A percentile compares a stretch with the other conserved stretches of the same genome.
phyloP scores from a whole-genome alignment of 805 yeast species.

The Lachancea dasiensis region DNA sequence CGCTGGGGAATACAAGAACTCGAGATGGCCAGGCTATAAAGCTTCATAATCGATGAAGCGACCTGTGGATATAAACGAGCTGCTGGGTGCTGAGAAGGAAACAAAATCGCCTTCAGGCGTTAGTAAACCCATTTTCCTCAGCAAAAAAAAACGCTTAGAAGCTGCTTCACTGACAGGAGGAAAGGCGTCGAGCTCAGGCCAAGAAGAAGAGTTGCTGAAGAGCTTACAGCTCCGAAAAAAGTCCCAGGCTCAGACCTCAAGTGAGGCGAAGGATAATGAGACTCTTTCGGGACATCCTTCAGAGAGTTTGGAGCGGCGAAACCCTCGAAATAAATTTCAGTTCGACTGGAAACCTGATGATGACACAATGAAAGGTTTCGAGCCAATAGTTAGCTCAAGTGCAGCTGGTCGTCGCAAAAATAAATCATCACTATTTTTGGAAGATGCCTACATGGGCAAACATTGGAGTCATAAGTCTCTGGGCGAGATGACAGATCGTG shows the following conservation, averaged over 20 bases:
- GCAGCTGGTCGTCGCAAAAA: constrained; percentile 16
- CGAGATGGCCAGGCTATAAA: too few relatives aligned
- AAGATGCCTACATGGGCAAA: constrained; percentile 21
- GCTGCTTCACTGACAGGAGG: constrained; percentile 25
- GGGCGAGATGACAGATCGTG: constrained; percentile 65
- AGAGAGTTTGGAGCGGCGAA: not conserved
- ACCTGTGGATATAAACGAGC: constrained; percentile 36
- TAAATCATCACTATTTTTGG: constrained; percentile 14
- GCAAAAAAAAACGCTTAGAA: constrained; percentile 41
- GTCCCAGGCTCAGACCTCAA: not conserved
- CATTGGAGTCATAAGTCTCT: constrained; percentile 67
- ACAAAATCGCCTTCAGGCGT: constrained; percentile 9
- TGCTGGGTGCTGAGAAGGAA: constrained; percentile 22
- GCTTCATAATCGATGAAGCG: too few relatives aligned
- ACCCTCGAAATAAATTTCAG: constrained; percentile 38
- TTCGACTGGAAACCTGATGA: constrained; percentile 68
- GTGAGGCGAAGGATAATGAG: not conserved
- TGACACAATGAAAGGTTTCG: constrained; percentile 49
- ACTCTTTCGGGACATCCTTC: not conserved
- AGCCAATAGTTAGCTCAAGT: constrained; percentile 35
- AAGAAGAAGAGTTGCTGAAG: not conserved
- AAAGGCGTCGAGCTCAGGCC: constrained; percentile 1
- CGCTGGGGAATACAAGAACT: too few relatives aligned
- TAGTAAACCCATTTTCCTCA: constrained; percentile 38
- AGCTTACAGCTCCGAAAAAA: constrained; percentile 1